Conservation (phyloP, 1,139 yeast genomes). For the Hyphopichia buzzinii region DNA sequence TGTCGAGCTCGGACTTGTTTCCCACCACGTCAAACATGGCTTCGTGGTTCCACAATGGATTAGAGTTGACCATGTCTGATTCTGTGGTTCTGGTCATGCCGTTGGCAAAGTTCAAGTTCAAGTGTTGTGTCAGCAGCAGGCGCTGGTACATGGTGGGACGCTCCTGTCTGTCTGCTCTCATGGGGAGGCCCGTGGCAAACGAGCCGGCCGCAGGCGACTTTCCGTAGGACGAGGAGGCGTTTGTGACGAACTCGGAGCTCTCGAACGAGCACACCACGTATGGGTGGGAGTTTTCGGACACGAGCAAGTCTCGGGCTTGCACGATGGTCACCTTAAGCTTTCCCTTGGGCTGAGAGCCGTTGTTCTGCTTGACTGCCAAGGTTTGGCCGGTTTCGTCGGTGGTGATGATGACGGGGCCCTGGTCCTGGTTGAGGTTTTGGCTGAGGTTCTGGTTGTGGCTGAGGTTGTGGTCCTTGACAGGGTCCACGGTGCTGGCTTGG, state of each 20-base stretch:
- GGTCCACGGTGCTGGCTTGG: background rate
- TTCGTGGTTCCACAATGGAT: constrained; percentile 87
- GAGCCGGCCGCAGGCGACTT: constrained; percentile 26
- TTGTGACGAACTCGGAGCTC: constrained; percentile 84
- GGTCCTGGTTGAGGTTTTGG: constrained; percentile 7
- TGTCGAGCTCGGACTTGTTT: constrained; percentile 75
- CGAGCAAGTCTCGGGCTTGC: constrained; percentile 70
- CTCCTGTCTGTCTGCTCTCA: constrained; percentile 7
- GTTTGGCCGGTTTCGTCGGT: constrained; percentile 47
- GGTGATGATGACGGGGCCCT: constrained; percentile 41
- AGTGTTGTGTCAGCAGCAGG: constrained; percentile 64
- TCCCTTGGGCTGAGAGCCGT: constrained; percentile 63
- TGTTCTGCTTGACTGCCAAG: constrained; percentile 22
- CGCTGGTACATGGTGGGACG: constrained; percentile 55
- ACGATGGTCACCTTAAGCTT: constrained; percentile 76
- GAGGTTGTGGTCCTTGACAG: constrained; percentile 11
- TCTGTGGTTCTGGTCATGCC: background rate
- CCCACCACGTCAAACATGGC: constrained; percentile 91
- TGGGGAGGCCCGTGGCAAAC: constrained; percentile 5
- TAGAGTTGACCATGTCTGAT: constrained; percentile 27
- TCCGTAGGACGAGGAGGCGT: constrained; percentile 68
- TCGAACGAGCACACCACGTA: constrained; percentile 94
- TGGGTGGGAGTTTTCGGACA: constrained; percentile 62
- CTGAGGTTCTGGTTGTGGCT: constrained; percentile 11
- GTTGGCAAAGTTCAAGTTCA: constrained; percentile 24